Evolutionary conservation across 2,329 filamentous ascomycete species (phyloP), one percentile per base, ranked within the genome.

Genomic region (Dactylellina sp.): DNA sequence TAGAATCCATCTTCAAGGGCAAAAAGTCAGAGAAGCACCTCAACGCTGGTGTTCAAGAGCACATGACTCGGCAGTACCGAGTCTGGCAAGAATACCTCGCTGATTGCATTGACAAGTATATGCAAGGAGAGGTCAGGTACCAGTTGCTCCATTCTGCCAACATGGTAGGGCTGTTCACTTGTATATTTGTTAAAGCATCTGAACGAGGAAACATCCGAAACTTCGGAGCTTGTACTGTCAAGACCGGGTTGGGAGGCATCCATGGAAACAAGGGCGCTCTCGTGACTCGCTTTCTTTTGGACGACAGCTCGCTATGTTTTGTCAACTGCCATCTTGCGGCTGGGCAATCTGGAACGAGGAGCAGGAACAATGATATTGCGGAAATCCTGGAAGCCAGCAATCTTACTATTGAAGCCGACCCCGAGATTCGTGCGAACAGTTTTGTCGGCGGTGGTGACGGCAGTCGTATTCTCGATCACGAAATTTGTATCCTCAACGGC

Each of bases 251-350:
- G 91, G 94, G 93, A 55, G 95, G 95, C 16, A 83, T 94, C 75
- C 92, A 98, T 80, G 95, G 95, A 28, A 99, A 99, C 83, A 99
- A 99, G 83, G 95, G 95, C 75, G 95, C 93, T 18, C 87, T 98
- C 37, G 86, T 96, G 37, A 86, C 97, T 40, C 91, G 95, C n/a
- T 97, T 99, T 81, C 86, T 93, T 78, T 83, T 99, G 1, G 95
- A 99, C 79, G 93, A 99, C 81, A 95, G 90, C 56, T 97, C 94
- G 0, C 82, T 99, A 37, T 99, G 95, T 82, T 94, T 99, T 81
- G 87, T 98, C 82, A 99, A 99, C 80, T 99, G 95, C 80, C 95
- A 99, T 86, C 84, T 99, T 71, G 95, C 95, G 16, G 95, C 95
- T 0, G 95, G 95, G 0, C 95, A 99, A 81, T 89, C 90, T 0